Conservation (phyloP, 805 yeast genomes). For the Zygosaccharomyces kombuchaensis region DNA sequence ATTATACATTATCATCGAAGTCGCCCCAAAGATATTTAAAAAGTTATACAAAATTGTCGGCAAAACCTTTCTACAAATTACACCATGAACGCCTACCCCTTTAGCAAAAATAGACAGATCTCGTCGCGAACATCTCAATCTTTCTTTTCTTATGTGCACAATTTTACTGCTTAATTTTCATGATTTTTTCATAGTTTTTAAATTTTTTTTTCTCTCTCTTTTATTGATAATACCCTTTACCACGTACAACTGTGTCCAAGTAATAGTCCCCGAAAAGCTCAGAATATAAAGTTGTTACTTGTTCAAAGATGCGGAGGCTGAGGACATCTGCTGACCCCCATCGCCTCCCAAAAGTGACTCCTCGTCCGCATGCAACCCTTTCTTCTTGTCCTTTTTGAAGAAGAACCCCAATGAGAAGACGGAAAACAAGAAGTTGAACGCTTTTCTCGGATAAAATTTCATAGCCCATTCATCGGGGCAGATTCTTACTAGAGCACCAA, state of each 20-base stretch:
- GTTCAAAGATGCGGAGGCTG: not conserved
- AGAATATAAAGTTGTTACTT: not conserved
- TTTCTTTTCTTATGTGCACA: not conserved
- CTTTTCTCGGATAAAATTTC: conserved; percentile 46
- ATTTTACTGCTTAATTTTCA: not conserved
- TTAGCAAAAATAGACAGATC: no score
- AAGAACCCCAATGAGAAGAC: conserved; percentile 28
- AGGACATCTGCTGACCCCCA: conserved; percentile 7
- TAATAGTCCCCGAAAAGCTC: no score
- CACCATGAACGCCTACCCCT: not conserved
- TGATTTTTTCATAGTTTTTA: not conserved
- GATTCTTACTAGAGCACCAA: conserved; percentile 69
- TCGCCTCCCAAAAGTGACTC: conserved; percentile 25
- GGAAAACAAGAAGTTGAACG: conserved; percentile 15
- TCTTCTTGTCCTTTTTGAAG: conserved; percentile 11
- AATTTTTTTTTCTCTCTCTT: not conserved
- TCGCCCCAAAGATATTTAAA: not conserved
- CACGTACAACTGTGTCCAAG: not conserved
- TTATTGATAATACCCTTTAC: not conserved
- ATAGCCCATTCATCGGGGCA: conserved; percentile 78
- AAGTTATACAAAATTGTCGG: not conserved
- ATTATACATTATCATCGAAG: not conserved
- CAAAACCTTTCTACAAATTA: conserved; percentile 1
- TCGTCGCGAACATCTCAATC: no score
- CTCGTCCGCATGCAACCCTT: conserved; percentile 23